These are phyloP conservation scores for Ziziphus jujuba DNA, from an alignment of 306 rosid genomes.

Conservation along the genomic window DNA sequence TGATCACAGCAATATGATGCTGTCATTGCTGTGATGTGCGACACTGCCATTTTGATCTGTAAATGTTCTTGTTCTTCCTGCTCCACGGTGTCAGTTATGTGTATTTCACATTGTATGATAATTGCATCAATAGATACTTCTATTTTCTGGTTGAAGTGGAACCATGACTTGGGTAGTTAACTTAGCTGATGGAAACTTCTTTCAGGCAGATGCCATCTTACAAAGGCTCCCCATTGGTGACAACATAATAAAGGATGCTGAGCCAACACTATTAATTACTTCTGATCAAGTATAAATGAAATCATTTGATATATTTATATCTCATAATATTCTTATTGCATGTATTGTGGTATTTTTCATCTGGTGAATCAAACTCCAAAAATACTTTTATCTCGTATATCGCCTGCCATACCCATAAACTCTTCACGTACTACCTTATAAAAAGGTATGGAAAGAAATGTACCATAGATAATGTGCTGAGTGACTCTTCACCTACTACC, in stretches of 20 bases:
- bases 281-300: conserved; percentile 86
- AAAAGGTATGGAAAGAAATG: neutral
- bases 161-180: conserved; percentile 29
- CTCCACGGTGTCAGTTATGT: conserved; percentile 6
- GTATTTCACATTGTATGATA: neutral
- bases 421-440: neutral
- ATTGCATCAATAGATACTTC: conserved; percentile 15
- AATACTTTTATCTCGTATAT: neutral
- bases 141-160: conserved; percentile 28
- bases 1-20: no score
- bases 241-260: conserved; percentile 56
- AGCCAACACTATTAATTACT: conserved; percentile 77
- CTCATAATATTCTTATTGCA: conserved; percentile 13
- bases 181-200: conserved; percentile 54
- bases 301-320: conserved; percentile 36
- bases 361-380: conserved; percentile 8
- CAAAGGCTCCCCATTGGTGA: conserved; percentile 72
- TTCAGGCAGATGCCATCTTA: conserved; percentile 88
- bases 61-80: neutral
- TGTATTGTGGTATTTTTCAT: conserved; percentile 14
- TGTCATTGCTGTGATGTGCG: neutral
- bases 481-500: neutral
- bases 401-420: neutral
- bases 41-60: neutral
- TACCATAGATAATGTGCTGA: neutral